A percentile compares a stretch with the other conserved stretches of the same genome.
Conservation (phyloP, 768 basidiomycete species). For the Amanita thiersii region DNA sequence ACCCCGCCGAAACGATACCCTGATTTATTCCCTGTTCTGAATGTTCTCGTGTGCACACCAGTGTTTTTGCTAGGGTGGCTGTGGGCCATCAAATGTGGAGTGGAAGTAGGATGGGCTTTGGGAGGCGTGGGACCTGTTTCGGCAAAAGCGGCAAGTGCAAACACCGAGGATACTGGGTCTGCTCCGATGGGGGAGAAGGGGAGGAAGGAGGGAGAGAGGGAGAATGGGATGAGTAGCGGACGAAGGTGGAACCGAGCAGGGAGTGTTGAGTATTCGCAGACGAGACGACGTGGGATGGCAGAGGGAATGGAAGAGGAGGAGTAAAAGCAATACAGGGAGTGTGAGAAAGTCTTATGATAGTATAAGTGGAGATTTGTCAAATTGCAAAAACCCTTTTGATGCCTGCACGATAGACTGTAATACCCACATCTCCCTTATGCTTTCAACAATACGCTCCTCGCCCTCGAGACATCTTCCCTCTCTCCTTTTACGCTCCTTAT, state of each 20-base stretch:
- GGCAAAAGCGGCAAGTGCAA: background rate
- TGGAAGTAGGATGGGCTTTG: constrained; percentile 78
- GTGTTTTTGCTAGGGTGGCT: constrained; percentile 81
- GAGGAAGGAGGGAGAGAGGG: constrained; percentile 11
- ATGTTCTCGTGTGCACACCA: constrained; percentile 72
- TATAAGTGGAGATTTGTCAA: too few species aligned
- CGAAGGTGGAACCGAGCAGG: constrained; percentile 17
- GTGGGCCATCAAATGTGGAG: constrained; percentile 78
- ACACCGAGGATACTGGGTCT: background rate
- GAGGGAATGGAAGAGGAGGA: too few species aligned
- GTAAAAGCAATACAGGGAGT: too few species aligned
- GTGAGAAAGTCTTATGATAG: too few species aligned
- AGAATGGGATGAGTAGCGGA: constrained; percentile 16
- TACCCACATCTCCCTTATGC: constrained; percentile 7
- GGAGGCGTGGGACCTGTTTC: constrained; percentile 35
- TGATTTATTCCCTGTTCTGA: constrained; percentile 79
- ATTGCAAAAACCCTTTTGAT: too few species aligned
- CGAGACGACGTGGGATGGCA: background rate
- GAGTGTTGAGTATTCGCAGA: background rate
- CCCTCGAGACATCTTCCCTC: background rate
- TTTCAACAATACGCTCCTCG: constrained; percentile 4
- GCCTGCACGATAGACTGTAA: too few species aligned
- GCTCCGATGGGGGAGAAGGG: background rate
- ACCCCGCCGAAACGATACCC: constrained; percentile 71
- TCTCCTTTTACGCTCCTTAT: constrained; percentile 28